phyloP scores from a whole-genome alignment of 441 rosid genomes.

The Mallotus japonicus region DNA sequence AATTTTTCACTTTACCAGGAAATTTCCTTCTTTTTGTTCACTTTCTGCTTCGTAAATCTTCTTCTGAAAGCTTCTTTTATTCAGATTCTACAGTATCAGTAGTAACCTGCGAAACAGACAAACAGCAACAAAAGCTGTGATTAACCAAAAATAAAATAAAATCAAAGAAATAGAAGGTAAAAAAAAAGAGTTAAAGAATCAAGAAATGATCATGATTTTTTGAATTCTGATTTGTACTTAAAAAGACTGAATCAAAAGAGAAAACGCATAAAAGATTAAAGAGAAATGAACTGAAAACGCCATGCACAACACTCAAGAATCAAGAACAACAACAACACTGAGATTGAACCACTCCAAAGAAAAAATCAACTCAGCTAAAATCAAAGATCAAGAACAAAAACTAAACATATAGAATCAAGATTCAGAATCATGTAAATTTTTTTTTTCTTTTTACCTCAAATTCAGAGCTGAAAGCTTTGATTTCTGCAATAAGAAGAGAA shows the following conservation, averaged over 20 bases:
- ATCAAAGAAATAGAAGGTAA: neutral
- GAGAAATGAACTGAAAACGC: too few species aligned
- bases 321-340: too few species aligned
- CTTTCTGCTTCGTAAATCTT: slow-evolving; percentile 23
- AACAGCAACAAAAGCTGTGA: neutral
- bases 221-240: neutral
- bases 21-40: slow-evolving; percentile 17
- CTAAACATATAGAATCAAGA: slow-evolving; percentile 1
- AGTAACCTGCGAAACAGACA: slow-evolving; percentile 21
- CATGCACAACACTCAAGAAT: too few species aligned
- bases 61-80: slow-evolving; percentile 16
- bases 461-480: slow-evolving; percentile 23
- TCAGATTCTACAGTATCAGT: neutral
- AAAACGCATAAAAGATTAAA: neutral
- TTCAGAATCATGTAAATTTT: slow-evolving; percentile 8
- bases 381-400: neutral
- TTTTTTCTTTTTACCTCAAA: slow-evolving; percentile 23
- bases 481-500: neutral
- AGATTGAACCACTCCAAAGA: too few species aligned
- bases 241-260: neutral
- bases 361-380: too few species aligned
- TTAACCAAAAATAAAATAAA: neutral
- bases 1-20: slow-evolving; percentile 24
- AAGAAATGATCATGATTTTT: neutral
- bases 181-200: neutral